phyloP scores from a whole-genome alignment of 73 alveolate species.

The Paramecium sonneborni region DNA sequence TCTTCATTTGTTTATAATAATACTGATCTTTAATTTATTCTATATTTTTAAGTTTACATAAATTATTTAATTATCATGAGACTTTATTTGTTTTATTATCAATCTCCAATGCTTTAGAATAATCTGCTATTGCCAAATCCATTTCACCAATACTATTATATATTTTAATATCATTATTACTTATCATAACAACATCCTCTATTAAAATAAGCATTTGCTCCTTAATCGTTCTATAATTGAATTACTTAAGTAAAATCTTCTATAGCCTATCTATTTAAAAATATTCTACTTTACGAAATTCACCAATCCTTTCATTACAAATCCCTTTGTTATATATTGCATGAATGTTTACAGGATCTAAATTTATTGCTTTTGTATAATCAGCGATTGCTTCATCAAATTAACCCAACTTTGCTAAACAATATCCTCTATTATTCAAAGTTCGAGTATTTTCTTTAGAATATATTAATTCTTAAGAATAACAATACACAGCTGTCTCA shows the following conservation, averaged over 20 bases:
- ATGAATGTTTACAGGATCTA: slow-evolving; percentile 88
- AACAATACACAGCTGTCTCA: slow-evolving; percentile 92
- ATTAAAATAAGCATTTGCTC: slow-evolving; percentile 98
- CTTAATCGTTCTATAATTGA: slow-evolving; percentile 87
- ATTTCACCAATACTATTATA: slow-evolving; percentile 88
- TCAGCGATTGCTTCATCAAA: slow-evolving; percentile 94
- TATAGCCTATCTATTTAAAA: slow-evolving; percentile 78
- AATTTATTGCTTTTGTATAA: slow-evolving; percentile 83
- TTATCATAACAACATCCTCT: slow-evolving; percentile 98
- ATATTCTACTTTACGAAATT: slow-evolving; percentile 78
- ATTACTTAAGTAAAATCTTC: slow-evolving; percentile 91
- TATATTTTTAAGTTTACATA: neutral
- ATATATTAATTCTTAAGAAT: slow-evolving; percentile 80
- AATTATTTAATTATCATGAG: neutral
- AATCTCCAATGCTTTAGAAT: slow-evolving; percentile 93
- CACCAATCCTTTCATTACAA: slow-evolving; percentile 92
- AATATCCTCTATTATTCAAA: slow-evolving; percentile 95
- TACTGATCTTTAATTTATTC: neutral
- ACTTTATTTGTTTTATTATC: slow-evolving; percentile 75
- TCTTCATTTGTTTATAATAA: too few relatives aligned
- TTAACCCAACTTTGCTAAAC: slow-evolving; percentile 91
- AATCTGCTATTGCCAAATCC: slow-evolving; percentile 94
- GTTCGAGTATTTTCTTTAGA: slow-evolving; percentile 84
- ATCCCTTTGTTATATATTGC: slow-evolving; percentile 98
- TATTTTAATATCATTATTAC: slow-evolving; percentile 30